Evolutionary conservation across 164 flowering plant species (phyloP), one percentile per base, ranked within the genome.

Genomic region (Vitis labrusca): DNA sequence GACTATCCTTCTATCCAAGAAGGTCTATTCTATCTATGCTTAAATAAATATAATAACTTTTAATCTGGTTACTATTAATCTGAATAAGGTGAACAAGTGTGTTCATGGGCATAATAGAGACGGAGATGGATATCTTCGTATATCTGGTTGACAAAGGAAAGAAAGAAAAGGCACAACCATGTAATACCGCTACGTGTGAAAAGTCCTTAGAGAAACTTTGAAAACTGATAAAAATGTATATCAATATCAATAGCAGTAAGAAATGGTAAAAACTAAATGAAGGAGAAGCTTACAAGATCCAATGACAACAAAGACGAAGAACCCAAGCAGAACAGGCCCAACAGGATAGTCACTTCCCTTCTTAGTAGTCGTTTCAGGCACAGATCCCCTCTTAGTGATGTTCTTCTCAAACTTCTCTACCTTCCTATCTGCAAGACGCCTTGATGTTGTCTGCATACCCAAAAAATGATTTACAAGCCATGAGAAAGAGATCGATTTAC

Each of bases 281-380:
- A 66, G 69, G 55, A 64, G 69, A 73, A 16, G 57, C 87, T 85
- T 76, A 90, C 94, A 90, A 50, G 94, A 90, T 50, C 94, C 94
- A 32, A 90, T 84, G 76, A 90, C 94, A 49, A 90, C 92, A 71
- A 90, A 90, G 2, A 88, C 68, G 76, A 90, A 88, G 78, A 90
- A 87, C 0, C 95, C 95, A 71, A 88, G 88, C 59, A 88, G 69
- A 50, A 90, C 51, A 16, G 94, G 94, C 13, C 89, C 91, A 67
- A 90, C 89, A 3, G 92, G 88, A 62, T 90, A 90, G 72, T 88
- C 87, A 69, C 72, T 85, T n/a, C 89, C 92, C 76, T 90, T 90
- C 82, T 90, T 88, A 2, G 68, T 23, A 30, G 83, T 81, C 23
- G 94, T 83, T 68, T 90, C 84, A 15, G 84, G 84, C 44, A 83